A percentile compares a stretch with the other conserved stretches of the same genome.
Evolutionary conservation across 345 rosid genomes (phyloP).

Genomic region (Hypericum perforatum): DNA sequence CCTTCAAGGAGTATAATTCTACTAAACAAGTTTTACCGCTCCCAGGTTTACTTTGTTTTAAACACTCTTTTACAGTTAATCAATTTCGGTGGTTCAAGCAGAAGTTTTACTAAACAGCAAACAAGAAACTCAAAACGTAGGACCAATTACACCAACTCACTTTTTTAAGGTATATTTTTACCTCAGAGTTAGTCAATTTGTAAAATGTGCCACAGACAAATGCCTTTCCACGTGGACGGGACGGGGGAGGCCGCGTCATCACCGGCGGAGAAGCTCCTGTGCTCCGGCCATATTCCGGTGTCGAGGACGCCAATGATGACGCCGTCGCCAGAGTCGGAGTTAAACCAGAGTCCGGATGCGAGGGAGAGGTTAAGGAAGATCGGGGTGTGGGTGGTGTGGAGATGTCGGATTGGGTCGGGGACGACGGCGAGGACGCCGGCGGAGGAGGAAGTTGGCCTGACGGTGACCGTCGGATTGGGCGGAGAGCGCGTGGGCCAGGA

Average conservation of each 20-base stretch:
- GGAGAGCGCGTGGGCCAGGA: not conserved
- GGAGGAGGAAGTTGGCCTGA: conserved; percentile 36
- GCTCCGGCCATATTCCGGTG: conserved; percentile 83
- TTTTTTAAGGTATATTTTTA: too few relatives aligned
- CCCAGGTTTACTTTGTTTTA: too few relatives aligned
- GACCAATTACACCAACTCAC: too few relatives aligned
- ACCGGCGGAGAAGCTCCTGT: conserved; percentile 49
- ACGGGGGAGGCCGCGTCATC: conserved; percentile 32
- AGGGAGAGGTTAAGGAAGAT: conserved; percentile 59
- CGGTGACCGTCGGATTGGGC: conserved; percentile 19
- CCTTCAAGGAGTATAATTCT: too few relatives aligned
- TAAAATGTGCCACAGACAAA: too few relatives aligned
- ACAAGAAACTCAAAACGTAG: too few relatives aligned
- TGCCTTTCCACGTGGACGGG: conserved; percentile 62
- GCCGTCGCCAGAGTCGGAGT: conserved; percentile 54
- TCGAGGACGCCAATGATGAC: conserved; percentile 74
- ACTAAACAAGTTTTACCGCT: too few relatives aligned
- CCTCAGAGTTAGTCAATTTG: too few relatives aligned
- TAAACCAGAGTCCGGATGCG: conserved; percentile 53
- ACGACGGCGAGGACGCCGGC: conserved; percentile 47
- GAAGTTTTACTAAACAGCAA: too few relatives aligned
- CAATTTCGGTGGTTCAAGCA: too few relatives aligned
- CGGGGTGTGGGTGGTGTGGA: conserved; percentile 83
- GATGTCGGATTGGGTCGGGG: conserved; percentile 54
- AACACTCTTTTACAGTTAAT: too few relatives aligned